These are phyloP conservation scores for Diaporthe nobilis DNA, from an alignment of 2,329 filamentous ascomycete genomes.

Conservation along the genomic window DNA sequence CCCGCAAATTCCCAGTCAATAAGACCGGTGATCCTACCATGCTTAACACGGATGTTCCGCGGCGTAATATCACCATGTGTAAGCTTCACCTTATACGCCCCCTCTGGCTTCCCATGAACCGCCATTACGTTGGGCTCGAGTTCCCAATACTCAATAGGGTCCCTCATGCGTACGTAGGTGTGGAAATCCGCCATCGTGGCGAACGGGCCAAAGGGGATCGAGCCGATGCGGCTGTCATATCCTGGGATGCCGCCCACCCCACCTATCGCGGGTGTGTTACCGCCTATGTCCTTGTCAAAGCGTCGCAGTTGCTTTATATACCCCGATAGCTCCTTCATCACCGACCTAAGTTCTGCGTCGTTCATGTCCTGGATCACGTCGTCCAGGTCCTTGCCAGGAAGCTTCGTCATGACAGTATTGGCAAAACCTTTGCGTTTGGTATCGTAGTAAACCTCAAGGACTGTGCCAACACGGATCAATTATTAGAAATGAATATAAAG, in stretches of 20 bases:
- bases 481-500: not conserved
- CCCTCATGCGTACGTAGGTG: conserved; percentile 32
- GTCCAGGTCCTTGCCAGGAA: conserved; percentile 6
- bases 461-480: not conserved
- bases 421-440: not conserved
- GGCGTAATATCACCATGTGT: conserved; percentile 65
- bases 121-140: conserved; percentile 18
- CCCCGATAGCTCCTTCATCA: conserved; percentile 6
- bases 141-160: conserved; percentile 18
- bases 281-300: not conserved
- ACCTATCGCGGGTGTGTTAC: not conserved
- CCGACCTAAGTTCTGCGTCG: not conserved
- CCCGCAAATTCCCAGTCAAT: conserved; percentile 63
- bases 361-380: not conserved
- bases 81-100: conserved; percentile 47
- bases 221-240: not conserved
- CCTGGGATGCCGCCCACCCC: conserved; percentile 7
- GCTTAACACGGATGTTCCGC: conserved; percentile 58
- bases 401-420: conserved; percentile 31
- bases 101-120: conserved; percentile 28
- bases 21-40: conserved; percentile 56
- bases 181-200: not conserved
- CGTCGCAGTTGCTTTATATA: conserved; percentile 32
- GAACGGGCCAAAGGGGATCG: not conserved
- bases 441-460: conserved; percentile 33